Conservation (phyloP, 805 yeast genomes). For the Monosporozyma servazzii region DNA sequence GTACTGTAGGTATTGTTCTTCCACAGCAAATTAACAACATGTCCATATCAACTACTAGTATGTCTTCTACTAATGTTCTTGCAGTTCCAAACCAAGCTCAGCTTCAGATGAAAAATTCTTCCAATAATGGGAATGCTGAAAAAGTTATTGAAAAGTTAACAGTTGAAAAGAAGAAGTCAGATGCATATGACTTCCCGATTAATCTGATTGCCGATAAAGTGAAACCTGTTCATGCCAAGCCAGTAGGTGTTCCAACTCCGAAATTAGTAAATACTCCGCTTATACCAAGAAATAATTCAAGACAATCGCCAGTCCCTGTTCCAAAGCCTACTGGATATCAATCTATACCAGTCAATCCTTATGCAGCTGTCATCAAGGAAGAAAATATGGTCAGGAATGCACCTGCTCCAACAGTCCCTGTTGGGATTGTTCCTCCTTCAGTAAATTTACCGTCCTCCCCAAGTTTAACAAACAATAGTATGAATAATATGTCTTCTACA, state of each 20-base stretch:
- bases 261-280: conserved; percentile 7
- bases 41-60: background rate
- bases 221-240: conserved; percentile 32
- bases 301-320: background rate
- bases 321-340: background rate
- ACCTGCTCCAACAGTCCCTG: background rate
- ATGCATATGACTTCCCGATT: conserved; percentile 68
- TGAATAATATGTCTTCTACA: background rate
- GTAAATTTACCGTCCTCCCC: conserved; percentile 4
- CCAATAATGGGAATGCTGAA: conserved; percentile 4
- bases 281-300: conserved; percentile 1
- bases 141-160: conserved; percentile 30
- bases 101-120: background rate
- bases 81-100: background rate
- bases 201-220: conserved; percentile 38
- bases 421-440: conserved; percentile 9
- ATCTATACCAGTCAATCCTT: conserved; percentile 7
- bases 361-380: conserved; percentile 8
- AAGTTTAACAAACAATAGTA: background rate
- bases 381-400: background rate
- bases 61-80: background rate
- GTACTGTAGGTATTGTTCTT: conserved; percentile 9
- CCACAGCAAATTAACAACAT: conserved; percentile 9
- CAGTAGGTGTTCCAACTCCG: conserved; percentile 22
- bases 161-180: conserved; percentile 51